Conservation (phyloP, 768 basidiomycete genomes). For the Polyporus arcularius region DNA sequence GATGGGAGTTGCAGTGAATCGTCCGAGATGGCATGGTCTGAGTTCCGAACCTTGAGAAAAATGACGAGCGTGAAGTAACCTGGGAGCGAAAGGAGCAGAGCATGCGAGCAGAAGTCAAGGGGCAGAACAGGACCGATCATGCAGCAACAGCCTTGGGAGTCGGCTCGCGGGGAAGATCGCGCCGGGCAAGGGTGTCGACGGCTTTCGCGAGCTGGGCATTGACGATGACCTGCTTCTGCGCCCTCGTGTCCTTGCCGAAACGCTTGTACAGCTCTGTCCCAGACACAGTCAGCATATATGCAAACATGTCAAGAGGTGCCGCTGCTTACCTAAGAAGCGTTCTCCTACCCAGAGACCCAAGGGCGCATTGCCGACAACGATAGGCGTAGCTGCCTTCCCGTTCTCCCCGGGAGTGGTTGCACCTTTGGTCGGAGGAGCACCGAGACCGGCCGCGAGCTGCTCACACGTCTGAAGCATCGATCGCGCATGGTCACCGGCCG, state of each 20-base stretch:
- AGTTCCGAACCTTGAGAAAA: too few species aligned
- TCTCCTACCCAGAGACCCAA: slow-evolving; percentile 75
- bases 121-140: background rate
- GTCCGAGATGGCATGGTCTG: too few species aligned
- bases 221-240: slow-evolving; percentile 45
- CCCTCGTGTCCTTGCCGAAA: slow-evolving; percentile 50
- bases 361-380: slow-evolving; percentile 56
- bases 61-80: too few species aligned
- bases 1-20: too few species aligned
- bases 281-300: background rate
- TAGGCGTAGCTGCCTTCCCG: slow-evolving; percentile 4
- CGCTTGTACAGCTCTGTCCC: slow-evolving; percentile 58
- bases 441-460: slow-evolving; percentile 71
- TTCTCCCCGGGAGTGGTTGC: slow-evolving; percentile 9
- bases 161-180: background rate
- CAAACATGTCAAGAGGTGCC: background rate
- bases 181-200: slow-evolving; percentile 17
- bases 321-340: slow-evolving; percentile 57
- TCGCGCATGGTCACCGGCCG: slow-evolving; percentile 67
- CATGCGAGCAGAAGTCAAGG: background rate
- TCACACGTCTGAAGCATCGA: slow-evolving; percentile 67
- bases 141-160: background rate
- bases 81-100: too few species aligned
- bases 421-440: slow-evolving; percentile 40
- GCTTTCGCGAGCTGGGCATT: slow-evolving; percentile 37